Conservation (phyloP, 2,329 filamentous ascomycete species). For the Conoideocrella luteorostrata region DNA sequence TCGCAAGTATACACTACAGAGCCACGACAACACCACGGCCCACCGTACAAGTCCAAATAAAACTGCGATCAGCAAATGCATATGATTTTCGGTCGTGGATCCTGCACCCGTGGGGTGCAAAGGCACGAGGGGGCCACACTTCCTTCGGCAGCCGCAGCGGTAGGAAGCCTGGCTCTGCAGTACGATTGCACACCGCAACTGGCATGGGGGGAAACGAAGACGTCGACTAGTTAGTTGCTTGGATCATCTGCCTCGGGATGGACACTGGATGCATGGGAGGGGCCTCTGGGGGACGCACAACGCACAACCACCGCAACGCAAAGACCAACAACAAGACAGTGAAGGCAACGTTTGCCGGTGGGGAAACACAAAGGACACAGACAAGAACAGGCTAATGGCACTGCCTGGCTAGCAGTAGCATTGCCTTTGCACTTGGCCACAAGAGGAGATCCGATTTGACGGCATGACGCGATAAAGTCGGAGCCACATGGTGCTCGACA, state of each 20-base stretch:
- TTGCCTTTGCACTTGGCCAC: background rate
- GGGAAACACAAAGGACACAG: background rate
- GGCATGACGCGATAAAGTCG: constrained; percentile 1
- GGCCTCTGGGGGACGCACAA: too few species aligned
- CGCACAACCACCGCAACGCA: too few species aligned
- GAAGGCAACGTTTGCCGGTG: background rate
- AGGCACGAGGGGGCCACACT: background rate
- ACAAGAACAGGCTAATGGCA: background rate
- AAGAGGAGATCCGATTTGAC: constrained; percentile 7
- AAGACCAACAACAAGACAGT: background rate
- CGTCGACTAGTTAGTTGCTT: too few species aligned
- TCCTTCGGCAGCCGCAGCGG: too few species aligned
- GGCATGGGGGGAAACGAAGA: background rate
- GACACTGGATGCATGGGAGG: too few species aligned
- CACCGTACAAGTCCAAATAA: background rate
- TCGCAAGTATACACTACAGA: background rate
- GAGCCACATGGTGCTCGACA: background rate
- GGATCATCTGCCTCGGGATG: background rate
- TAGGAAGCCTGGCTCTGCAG: too few species aligned
- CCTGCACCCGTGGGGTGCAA: background rate
- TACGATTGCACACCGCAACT: constrained; percentile 3
- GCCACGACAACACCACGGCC: background rate
- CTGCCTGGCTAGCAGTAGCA: background rate
- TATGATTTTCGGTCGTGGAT: background rate
- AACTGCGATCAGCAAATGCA: background rate